These are phyloP conservation scores for Leccinum subfulvum DNA, from an alignment of 1,284 basidiomycete species.

Conservation along the genomic window DNA sequence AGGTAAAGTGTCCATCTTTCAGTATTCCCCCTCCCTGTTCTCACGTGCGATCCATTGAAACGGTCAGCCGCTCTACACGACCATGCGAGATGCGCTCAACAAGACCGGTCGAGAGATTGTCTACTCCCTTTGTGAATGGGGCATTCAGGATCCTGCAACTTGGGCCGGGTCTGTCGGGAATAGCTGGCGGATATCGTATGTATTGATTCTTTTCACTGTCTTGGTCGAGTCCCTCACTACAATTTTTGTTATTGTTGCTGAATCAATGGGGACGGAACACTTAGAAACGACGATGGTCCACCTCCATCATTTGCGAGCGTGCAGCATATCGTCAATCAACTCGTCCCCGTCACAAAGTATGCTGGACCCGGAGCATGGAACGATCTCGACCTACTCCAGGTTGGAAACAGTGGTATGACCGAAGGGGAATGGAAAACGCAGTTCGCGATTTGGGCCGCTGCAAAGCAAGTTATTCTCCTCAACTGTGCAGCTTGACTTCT, in stretches of 20 bases:
- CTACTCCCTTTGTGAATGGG: conserved; percentile 59
- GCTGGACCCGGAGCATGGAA: too few relatives aligned
- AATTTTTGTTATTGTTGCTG: not conserved
- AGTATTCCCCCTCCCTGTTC: not conserved
- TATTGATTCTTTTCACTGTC: not conserved
- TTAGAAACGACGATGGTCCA: too few relatives aligned
- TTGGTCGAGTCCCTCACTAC: not conserved
- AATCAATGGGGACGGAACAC: too few relatives aligned
- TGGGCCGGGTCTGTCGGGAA: conserved; percentile 47
- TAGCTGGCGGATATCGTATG: conserved; percentile 46
- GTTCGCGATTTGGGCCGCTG: conserved; percentile 45
- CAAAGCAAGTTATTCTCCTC: conserved; percentile 4
- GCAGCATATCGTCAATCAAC: too few relatives aligned
- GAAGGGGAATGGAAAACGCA: conserved; percentile 45
- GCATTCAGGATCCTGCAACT: conserved; percentile 45
- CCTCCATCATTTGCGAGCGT: too few relatives aligned
- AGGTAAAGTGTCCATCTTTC: conserved; percentile 2
- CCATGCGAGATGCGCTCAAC: conserved; percentile 14
- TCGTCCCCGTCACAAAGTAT: too few relatives aligned
- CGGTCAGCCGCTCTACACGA: conserved; percentile 1
- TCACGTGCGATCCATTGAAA: not conserved
- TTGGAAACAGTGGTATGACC: conserved; percentile 45
- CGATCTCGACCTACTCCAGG: too few relatives aligned
- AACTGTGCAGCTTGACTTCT: too few relatives aligned
- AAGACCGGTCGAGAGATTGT: conserved; percentile 47